Conservation (phyloP, 768 basidiomycete species). For the Termitomyces sp. region DNA sequence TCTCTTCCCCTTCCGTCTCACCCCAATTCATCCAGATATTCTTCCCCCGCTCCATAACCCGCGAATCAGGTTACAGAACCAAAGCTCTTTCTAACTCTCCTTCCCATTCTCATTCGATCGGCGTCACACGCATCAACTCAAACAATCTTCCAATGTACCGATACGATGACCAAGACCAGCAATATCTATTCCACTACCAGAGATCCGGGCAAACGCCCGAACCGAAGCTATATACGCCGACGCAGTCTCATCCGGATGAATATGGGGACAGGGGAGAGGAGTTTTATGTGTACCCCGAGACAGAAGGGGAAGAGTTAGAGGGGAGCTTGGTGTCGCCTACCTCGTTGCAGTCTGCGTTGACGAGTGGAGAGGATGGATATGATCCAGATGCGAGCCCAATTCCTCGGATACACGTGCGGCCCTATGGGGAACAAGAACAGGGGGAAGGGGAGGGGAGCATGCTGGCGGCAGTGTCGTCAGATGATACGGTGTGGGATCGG, state of each 20-base stretch:
- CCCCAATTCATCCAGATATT: constrained; percentile 47
- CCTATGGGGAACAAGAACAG: background rate
- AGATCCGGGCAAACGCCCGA: background rate
- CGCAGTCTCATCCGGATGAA: background rate
- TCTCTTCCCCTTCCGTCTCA: constrained; percentile 1
- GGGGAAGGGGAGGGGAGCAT: background rate
- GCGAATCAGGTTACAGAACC: constrained; percentile 59
- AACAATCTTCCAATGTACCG: background rate
- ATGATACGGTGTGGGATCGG: constrained; percentile 12
- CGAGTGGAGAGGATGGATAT: background rate
- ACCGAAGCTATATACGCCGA: background rate
- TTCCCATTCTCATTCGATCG: constrained; percentile 20
- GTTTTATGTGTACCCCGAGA: background rate
- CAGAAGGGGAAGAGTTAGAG: background rate
- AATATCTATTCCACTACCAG: background rate
- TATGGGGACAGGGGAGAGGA: background rate
- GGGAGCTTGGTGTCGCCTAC: background rate
- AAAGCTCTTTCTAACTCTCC: constrained; percentile 29
- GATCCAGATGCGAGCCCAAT: background rate
- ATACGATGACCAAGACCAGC: background rate
- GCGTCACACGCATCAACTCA: background rate
- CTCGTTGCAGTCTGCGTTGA: background rate
- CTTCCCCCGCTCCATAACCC: constrained; percentile 71
- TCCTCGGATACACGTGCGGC: background rate
- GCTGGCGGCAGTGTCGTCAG: background rate